A percentile compares a stretch with the other conserved stretches of the same genome.
Conservation (phyloP, 2,329 filamentous ascomycete species). For the Sporothrix pseudoabietina region DNA sequence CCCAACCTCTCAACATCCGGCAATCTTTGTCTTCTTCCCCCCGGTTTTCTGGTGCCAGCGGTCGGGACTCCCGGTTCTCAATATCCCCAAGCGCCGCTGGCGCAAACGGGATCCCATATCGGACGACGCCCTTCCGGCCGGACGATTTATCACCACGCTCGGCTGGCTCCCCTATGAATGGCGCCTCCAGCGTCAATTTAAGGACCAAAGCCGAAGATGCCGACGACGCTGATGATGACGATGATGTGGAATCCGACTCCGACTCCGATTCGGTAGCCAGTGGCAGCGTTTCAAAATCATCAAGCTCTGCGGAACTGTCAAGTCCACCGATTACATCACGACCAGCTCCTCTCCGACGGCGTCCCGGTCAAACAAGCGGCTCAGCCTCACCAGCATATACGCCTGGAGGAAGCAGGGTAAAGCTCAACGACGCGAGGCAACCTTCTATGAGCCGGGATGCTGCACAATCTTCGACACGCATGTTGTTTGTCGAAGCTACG, state of each 20-base stretch:
- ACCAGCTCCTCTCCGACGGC: slow-evolving; percentile 23
- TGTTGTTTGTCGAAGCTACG: slow-evolving; percentile 26
- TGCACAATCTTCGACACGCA: neutral
- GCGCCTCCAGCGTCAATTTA: neutral
- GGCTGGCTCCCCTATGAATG: slow-evolving; percentile 37
- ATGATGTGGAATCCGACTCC: slow-evolving; percentile 27
- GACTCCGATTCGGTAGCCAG: slow-evolving; percentile 37
- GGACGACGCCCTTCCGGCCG: slow-evolving; percentile 38
- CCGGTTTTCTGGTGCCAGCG: slow-evolving; percentile 25
- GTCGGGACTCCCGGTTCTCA: slow-evolving; percentile 37
- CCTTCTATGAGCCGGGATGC: neutral
- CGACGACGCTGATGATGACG: slow-evolving; percentile 20
- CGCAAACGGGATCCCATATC: slow-evolving; percentile 41
- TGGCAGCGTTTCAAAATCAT: slow-evolving; percentile 35
- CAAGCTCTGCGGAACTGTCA: slow-evolving; percentile 26
- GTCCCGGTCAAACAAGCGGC: slow-evolving; percentile 30
- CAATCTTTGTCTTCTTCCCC: slow-evolving; percentile 6
- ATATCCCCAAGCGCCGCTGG: slow-evolving; percentile 40
- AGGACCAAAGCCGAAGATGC: slow-evolving; percentile 22
- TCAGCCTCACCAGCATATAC: slow-evolving; percentile 13
- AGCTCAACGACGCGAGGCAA: neutral
- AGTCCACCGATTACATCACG: slow-evolving; percentile 20
- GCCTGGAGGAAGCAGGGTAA: neutral
- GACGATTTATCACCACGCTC: slow-evolving; percentile 47
- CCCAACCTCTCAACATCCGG: slow-evolving; percentile 23